phyloP scores from a whole-genome alignment of 495 filamentous ascomycete species.

The Penicillium arizonense region DNA sequence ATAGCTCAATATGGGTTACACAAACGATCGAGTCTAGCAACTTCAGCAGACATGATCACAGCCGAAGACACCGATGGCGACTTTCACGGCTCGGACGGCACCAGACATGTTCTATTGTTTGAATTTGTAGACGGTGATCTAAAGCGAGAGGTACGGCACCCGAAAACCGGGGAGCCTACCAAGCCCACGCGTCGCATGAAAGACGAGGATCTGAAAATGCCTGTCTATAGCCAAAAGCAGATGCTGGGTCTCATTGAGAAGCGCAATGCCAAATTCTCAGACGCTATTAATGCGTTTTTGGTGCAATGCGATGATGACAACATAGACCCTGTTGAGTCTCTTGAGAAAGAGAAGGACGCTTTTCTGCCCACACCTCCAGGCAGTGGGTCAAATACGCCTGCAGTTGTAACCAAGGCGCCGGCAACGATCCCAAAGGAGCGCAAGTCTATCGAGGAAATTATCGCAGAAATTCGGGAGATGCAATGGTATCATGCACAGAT shows the following conservation, averaged over 20 bases:
- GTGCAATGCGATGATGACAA: slow-evolving; percentile 64
- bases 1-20: slow-evolving; percentile 20
- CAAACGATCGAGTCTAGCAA: slow-evolving; percentile 19
- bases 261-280: slow-evolving; percentile 79
- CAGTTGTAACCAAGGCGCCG: slow-evolving; percentile 41
- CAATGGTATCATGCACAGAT: slow-evolving; percentile 92
- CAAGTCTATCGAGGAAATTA: slow-evolving; percentile 79
- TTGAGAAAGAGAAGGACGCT: slow-evolving; percentile 48
- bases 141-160: slow-evolving; percentile 70
- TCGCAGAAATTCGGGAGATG: slow-evolving; percentile 75
- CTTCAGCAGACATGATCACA: slow-evolving; percentile 21
- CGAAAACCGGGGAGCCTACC: slow-evolving; percentile 67
- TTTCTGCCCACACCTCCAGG: slow-evolving; percentile 51
- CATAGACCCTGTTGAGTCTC: slow-evolving; percentile 63
- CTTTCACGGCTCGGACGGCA: slow-evolving; percentile 29
- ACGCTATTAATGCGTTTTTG: slow-evolving; percentile 75
- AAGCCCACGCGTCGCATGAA: slow-evolving; percentile 61
- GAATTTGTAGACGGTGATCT: slow-evolving; percentile 92
- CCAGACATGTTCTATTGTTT: slow-evolving; percentile 74
- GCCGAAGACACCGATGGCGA: slow-evolving; percentile 30
- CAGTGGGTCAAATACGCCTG: slow-evolving; percentile 49
- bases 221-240: slow-evolving; percentile 88
- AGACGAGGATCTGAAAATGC: slow-evolving; percentile 87
- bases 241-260: slow-evolving; percentile 90
- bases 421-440: slow-evolving; percentile 77